Evolutionary conservation across 2,329 filamentous ascomycete genomes (phyloP).

Genomic region (Sporothrix pallida): DNA sequence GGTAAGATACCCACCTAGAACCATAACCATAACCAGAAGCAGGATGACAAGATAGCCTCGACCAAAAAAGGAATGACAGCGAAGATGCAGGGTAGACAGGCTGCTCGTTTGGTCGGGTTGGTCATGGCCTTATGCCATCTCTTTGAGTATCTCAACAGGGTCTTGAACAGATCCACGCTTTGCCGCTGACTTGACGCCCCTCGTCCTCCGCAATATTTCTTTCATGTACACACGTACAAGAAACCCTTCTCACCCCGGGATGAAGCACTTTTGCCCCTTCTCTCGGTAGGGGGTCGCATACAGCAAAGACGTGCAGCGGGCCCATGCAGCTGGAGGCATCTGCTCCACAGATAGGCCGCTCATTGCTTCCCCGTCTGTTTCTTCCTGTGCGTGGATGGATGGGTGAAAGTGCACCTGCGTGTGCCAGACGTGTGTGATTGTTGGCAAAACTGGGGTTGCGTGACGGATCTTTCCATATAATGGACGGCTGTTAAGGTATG

Average conservation of each 20-base stretch:
- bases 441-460: conserved; percentile 30
- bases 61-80: background rate
- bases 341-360: background rate
- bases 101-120: background rate
- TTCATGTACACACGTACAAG: background rate
- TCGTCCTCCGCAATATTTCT: background rate
- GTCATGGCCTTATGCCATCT: background rate
- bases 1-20: background rate
- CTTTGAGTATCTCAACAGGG: background rate
- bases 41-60: background rate
- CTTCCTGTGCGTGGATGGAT: too few relatives aligned
- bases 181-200: background rate
- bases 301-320: background rate
- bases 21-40: background rate
- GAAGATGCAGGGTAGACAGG: background rate
- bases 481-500: background rate
- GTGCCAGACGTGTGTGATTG: conserved; percentile 1
- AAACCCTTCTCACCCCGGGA: background rate
- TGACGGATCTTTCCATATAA: conserved; percentile 18
- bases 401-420: background rate
- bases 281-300: background rate
- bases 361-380: background rate
- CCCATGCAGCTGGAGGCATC: conserved; percentile 11
- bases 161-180: background rate
- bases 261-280: background rate